These are phyloP conservation scores for Coemansia sp. DNA, from an alignment of 192 early-diverging fungal genomes.

Conservation along the genomic window DNA sequence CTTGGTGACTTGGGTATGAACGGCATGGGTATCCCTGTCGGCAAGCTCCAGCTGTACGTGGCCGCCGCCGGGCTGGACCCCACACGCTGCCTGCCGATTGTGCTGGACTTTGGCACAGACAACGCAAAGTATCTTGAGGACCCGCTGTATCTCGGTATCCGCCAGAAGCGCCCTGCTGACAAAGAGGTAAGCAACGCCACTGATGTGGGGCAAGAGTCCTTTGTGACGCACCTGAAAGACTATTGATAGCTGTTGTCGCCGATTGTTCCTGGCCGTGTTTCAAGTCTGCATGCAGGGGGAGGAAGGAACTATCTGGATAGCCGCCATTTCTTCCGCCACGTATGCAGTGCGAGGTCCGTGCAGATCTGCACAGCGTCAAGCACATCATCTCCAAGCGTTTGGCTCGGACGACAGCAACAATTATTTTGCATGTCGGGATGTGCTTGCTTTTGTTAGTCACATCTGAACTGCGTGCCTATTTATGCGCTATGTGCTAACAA, in stretches of 20 bases:
- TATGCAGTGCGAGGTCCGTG: constrained; percentile 4
- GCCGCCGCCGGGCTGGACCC: constrained; percentile 84
- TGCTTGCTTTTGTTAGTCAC: constrained; percentile 11
- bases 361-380: constrained; percentile 4
- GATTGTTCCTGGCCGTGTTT: constrained; percentile 18
- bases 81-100: constrained; percentile 81
- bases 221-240: constrained; percentile 1
- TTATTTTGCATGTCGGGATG: neutral
- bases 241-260: neutral
- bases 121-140: constrained; percentile 75
- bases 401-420: neutral
- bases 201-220: neutral
- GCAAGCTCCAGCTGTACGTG: constrained; percentile 88
- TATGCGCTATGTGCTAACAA: constrained; percentile 10
- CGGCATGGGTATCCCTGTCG: constrained; percentile 93
- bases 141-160: constrained; percentile 85
- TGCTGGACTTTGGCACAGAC: constrained; percentile 87
- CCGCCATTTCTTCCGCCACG: constrained; percentile 4
- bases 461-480: neutral
- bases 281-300: constrained; percentile 11
- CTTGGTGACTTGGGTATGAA: constrained; percentile 90
- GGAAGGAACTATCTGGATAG: neutral
- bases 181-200: constrained; percentile 25
- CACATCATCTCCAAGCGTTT: neutral
- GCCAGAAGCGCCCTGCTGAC: constrained; percentile 62